Percentiles rank a stretch among this genome's conserved stretches.
Evolutionary conservation across 2,329 filamentous ascomycete species (phyloP).

Genomic region (Microsporum ferrugineum): DNA sequence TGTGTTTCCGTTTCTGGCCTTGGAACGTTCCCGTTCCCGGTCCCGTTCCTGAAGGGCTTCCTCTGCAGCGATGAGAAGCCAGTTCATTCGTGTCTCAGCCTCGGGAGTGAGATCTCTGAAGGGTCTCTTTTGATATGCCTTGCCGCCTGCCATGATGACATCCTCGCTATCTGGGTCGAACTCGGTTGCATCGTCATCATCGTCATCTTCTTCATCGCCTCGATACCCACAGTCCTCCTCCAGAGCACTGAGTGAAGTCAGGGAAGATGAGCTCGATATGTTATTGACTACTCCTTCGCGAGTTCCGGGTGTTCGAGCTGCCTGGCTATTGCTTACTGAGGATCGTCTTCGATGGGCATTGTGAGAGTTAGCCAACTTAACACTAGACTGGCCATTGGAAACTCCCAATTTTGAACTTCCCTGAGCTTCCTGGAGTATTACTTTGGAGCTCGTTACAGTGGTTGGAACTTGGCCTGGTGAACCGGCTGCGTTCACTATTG

Average conservation of each 20-base stretch:
- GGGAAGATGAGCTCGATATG: neutral
- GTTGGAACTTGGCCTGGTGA: neutral
- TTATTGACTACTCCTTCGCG: neutral
- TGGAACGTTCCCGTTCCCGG: neutral
- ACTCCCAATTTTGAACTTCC: neutral
- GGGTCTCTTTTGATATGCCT: neutral
- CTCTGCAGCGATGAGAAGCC: slow-evolving; percentile 5
- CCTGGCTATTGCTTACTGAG: neutral
- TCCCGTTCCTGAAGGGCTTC: neutral
- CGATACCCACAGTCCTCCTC: slow-evolving; percentile 2
- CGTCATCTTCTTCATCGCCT: neutral
- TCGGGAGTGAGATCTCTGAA: slow-evolving; percentile 3
- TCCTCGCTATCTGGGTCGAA: neutral
- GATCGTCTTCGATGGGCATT: neutral
- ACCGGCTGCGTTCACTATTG: neutral
- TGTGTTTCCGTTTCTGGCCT: neutral
- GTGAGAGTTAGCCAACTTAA: neutral
- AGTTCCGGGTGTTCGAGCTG: neutral
- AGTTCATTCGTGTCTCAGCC: slow-evolving; percentile 5
- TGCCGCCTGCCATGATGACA: neutral
- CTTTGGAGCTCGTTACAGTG: neutral
- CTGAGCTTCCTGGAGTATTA: neutral
- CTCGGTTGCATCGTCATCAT: neutral
- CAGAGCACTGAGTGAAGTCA: neutral
- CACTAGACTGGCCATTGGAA: neutral